Conservation (phyloP, 352 stramenopile species). For the Phytopythium delawarense region DNA sequence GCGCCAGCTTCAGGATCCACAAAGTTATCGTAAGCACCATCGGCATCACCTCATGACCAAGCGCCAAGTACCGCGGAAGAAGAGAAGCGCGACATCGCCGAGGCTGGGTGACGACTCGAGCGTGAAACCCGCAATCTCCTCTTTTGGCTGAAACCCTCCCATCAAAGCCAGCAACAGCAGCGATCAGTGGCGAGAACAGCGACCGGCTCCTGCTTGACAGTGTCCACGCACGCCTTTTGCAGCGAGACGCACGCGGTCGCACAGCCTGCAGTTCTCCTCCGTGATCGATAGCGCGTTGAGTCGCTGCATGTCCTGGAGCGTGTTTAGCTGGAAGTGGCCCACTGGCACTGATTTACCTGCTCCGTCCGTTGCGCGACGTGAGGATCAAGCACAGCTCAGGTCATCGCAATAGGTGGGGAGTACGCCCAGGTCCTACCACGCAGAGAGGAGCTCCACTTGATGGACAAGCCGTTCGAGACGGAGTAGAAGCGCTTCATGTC, state of each 20-base stretch:
- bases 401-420: neutral
- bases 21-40: neutral
- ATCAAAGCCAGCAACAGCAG: neutral
- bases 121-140: conserved; percentile 33
- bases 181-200: neutral
- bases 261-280: conserved; percentile 24
- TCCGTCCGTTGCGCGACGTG: neutral
- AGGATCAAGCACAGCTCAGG: neutral
- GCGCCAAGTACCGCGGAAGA: conserved; percentile 21
- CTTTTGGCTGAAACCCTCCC: conserved; percentile 2
- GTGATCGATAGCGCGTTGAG: conserved; percentile 29
- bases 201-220: neutral
- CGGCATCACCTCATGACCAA: neutral
- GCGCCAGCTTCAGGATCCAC: conserved; percentile 18
- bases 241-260: conserved; percentile 34
- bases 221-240: neutral
- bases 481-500: conserved; percentile 69
- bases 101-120: conserved; percentile 55
- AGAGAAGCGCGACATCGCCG: conserved; percentile 56
- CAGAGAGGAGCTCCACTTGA: conserved; percentile 70
- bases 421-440: conserved; percentile 17
- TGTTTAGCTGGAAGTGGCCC: conserved; percentile 60
- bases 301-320: conserved; percentile 54
- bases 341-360: conserved; percentile 42
- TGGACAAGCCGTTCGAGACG: conserved; percentile 58